Evolutionary conservation across 73 alveolate genomes (phyloP).

Genomic region (Paramecium sexaurelia): DNA sequence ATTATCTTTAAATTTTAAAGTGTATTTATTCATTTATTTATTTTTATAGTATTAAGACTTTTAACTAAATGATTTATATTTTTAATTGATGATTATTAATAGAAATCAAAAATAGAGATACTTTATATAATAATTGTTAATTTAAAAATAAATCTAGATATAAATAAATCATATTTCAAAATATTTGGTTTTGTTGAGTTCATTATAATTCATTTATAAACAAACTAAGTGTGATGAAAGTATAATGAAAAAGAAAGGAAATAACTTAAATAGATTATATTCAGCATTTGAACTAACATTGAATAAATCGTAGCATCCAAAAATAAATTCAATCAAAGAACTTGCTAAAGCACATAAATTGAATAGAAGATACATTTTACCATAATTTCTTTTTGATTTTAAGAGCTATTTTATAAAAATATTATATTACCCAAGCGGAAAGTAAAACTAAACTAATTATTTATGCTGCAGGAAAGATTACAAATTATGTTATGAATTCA

Average conservation of each 20-base stretch:
- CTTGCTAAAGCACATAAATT: slow-evolving; percentile 35
- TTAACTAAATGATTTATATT: too few relatives aligned
- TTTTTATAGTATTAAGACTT: too few relatives aligned
- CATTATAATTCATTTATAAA: not conserved
- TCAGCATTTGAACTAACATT: not conserved
- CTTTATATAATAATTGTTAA: too few relatives aligned
- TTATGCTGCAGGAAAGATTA: not conserved
- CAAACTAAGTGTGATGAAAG: slow-evolving; percentile 1
- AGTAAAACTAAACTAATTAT: not conserved
- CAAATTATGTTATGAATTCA: not conserved
- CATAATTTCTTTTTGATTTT: not conserved
- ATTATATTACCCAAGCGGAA: not conserved
- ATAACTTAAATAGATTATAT: not conserved
- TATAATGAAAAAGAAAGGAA: not conserved
- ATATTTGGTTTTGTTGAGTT: not conserved
- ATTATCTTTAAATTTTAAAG: not conserved
- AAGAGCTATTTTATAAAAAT: not conserved
- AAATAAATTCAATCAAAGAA: slow-evolving; percentile 13
- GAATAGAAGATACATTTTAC: not conserved
- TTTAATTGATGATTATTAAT: too few relatives aligned
- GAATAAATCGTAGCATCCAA: not conserved
- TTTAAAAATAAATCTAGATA: not conserved
- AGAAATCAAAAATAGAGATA: too few relatives aligned
- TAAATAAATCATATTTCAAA: not conserved
- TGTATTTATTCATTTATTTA: not conserved